Conservation (phyloP, 208 protist genomes). For the Crithidia brevicula region DNA sequence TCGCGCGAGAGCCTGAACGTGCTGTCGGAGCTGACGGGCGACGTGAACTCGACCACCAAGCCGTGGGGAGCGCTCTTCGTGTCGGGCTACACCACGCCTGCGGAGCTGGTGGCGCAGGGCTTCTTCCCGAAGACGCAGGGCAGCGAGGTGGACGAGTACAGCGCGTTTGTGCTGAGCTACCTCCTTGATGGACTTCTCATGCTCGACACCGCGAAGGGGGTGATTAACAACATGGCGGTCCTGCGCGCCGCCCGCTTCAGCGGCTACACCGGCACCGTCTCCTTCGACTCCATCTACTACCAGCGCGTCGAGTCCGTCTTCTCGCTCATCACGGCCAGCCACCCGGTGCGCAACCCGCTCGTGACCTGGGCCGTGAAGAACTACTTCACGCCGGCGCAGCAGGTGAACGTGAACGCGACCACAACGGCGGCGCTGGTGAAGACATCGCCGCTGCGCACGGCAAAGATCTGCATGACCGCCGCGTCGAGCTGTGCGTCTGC, state of each 20-base stretch:
- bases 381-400: slow-evolving; percentile 34
- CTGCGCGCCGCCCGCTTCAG: slow-evolving; percentile 59
- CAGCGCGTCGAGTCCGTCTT: slow-evolving; percentile 67
- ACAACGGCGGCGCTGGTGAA: slow-evolving; percentile 47
- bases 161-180: slow-evolving; percentile 81
- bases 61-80: slow-evolving; percentile 79
- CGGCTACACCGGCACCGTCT: slow-evolving; percentile 76
- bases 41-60: slow-evolving; percentile 23
- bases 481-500: slow-evolving; percentile 56
- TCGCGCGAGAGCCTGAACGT: slow-evolving; percentile 70
- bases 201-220: slow-evolving; percentile 41
- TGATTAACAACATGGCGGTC: slow-evolving; percentile 31
- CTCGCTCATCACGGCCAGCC: slow-evolving; percentile 50
- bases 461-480: slow-evolving; percentile 78
- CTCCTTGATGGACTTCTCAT: slow-evolving; percentile 79
- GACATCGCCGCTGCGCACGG: slow-evolving; percentile 63
- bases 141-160: slow-evolving; percentile 62
- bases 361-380: slow-evolving; percentile 59
- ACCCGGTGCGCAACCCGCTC: slow-evolving; percentile 51
- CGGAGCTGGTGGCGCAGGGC: slow-evolving; percentile 41
- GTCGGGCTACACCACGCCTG: slow-evolving; percentile 55
- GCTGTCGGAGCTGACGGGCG: slow-evolving; percentile 41
- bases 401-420: slow-evolving; percentile 40
- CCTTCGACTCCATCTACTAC: slow-evolving; percentile 73
- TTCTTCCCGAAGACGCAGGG: slow-evolving; percentile 36